Base-by-base conservation (phyloP, 495 filamentous ascomycete species). In the Lepidopterella palustris region DNA sequence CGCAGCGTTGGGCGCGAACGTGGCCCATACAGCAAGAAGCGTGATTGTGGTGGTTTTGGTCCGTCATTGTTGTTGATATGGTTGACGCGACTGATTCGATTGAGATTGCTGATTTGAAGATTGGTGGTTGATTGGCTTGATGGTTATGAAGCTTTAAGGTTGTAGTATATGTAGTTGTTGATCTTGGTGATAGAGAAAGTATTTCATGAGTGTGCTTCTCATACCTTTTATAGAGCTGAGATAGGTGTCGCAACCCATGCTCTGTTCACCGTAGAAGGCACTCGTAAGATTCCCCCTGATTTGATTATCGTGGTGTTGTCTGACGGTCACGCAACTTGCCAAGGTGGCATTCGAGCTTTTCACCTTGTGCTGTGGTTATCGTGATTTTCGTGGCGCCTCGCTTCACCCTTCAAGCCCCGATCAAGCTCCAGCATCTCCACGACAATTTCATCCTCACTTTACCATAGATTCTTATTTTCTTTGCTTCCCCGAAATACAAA, bases 1-100 rank as follows among this genome's bases (percentile, higher is more conserved):
- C 60, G 21, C 48, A 58, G 15, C 60, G 60, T 47, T 63, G 60
- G 31, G 60, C 60, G 11, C 60, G 60, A 24, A 54, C 57, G 25
- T 63, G 60, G 32, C 60, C 60, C 20, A 57, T 50, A 42, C 59
- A 52, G 20, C n/a, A 50, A 52, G 40, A 35, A n/a, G 52, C 53
- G 52, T 61, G 52, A 42, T 42, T 35, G 13, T 24, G 26, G 6
- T 27, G 13, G 47, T 55, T 48, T 56, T 47, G 32, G 18, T 21
- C 11, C 21, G 26, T 31, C 20, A 23, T 48, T 49, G 24, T 18
- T 28, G 4, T 25, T 32, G 35, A 40, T 50, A 50, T 10, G 42
- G 11, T 56, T 26, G 42, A 50, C 10, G 29, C 35, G 3, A 49
- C n/a, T 60, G 58, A 45, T 20, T 9, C 27, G 11, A 11, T 53